These are phyloP conservation scores for Musa schizocarpa DNA, from an alignment of 176 grass and related monocot species.

Conservation along the genomic window DNA sequence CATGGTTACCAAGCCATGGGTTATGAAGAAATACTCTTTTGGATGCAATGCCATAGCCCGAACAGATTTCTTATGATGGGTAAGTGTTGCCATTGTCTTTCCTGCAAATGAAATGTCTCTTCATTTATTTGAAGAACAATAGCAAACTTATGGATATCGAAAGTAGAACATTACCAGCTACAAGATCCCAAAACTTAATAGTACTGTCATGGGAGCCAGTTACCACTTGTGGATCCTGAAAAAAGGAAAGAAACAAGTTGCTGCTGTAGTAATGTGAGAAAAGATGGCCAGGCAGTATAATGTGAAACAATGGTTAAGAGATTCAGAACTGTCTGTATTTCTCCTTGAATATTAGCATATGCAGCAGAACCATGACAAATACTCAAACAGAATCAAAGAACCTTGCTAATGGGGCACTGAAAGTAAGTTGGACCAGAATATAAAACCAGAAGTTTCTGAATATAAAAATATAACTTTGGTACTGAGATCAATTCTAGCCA, in stretches of 20 bases:
- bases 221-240: slow-evolving; percentile 95
- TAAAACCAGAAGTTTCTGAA: too few relatives aligned
- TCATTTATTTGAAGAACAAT: neutral
- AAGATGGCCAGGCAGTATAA: neutral
- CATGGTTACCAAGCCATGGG: neutral
- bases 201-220: slow-evolving; percentile 96
- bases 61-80: slow-evolving; percentile 96
- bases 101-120: slow-evolving; percentile 33
- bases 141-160: neutral
- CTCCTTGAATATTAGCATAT: neutral
- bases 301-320: neutral
- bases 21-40: slow-evolving; percentile 53
- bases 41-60: slow-evolving; percentile 90
- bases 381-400: neutral
- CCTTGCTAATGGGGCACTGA: neutral
- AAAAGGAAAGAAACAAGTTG: neutral
- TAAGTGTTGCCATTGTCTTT: slow-evolving; percentile 90
- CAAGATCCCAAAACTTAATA: slow-evolving; percentile 99
- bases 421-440: too few relatives aligned
- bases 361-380: neutral
- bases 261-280: neutral
- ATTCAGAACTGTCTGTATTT: neutral
- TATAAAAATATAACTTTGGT: too few relatives aligned
- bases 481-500: too few relatives aligned
- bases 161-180: slow-evolving; percentile 54